These are phyloP conservation scores for Ajuga chamaepitys DNA, from an alignment of 257 asterid species.

Conservation along the genomic window DNA sequence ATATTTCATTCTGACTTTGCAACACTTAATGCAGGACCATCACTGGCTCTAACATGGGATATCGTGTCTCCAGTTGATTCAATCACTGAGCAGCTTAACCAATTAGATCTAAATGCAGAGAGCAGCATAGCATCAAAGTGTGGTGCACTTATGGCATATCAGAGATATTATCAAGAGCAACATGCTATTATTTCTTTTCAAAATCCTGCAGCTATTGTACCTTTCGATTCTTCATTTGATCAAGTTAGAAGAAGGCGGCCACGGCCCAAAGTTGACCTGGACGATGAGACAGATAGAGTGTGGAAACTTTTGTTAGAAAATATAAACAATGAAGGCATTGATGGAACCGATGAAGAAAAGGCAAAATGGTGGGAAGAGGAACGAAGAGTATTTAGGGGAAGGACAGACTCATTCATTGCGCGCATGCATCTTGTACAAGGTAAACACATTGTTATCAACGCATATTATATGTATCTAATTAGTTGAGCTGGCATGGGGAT, in stretches of 20 bases:
- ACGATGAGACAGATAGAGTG: slow-evolving; percentile 56
- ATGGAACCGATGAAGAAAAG: slow-evolving; percentile 49
- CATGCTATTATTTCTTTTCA: slow-evolving; percentile 67
- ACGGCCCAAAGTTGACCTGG: slow-evolving; percentile 75
- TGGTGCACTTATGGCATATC: slow-evolving; percentile 28
- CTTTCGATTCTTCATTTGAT: slow-evolving; percentile 39
- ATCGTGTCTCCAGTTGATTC: slow-evolving; percentile 36
- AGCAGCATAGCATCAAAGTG: slow-evolving; percentile 20
- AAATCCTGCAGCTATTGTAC: slow-evolving; percentile 54
- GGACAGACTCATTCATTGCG: slow-evolving; percentile 62
- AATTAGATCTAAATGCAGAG: slow-evolving; percentile 43
- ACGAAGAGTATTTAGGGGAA: slow-evolving; percentile 50
- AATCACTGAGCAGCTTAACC: slow-evolving; percentile 44
- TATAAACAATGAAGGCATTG: slow-evolving; percentile 47
- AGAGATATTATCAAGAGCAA: slow-evolving; percentile 26
- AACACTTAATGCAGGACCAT: slow-evolving; percentile 45
- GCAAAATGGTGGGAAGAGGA: slow-evolving; percentile 63
- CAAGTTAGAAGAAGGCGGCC: slow-evolving; percentile 41
- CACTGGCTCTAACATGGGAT: slow-evolving; percentile 47
- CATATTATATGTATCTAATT: too few relatives aligned
- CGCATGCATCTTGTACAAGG: slow-evolving; percentile 84
- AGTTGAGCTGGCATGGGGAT: slow-evolving; percentile 76
- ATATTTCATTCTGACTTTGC: slow-evolving; percentile 12
- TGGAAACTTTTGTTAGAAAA: slow-evolving; percentile 60
- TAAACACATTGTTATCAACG: too few relatives aligned